phyloP scores from a whole-genome alignment of 2,329 filamentous ascomycete species.

The Davidsoniella australis region DNA sequence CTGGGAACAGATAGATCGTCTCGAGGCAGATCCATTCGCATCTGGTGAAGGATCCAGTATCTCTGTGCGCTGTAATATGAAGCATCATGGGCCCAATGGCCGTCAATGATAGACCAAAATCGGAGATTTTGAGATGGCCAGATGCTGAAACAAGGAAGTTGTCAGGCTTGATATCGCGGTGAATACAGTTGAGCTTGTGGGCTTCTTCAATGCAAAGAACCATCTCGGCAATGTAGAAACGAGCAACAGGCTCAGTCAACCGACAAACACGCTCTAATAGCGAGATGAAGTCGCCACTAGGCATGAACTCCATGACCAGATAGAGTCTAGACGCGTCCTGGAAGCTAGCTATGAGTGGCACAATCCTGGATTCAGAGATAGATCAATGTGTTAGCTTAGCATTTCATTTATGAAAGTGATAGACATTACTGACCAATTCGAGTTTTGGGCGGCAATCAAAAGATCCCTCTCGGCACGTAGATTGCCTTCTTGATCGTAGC shows the following conservation, averaged over 20 bases:
- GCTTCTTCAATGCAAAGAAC: conserved; percentile 86
- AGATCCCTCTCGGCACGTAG: conserved; percentile 83
- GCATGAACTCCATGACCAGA: conserved; percentile 96
- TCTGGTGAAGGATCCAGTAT: conserved; percentile 57
- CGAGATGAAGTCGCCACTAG: conserved; percentile 84
- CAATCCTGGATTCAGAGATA: conserved; percentile 38
- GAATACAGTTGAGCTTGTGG: conserved; percentile 76
- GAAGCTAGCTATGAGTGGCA: conserved; percentile 75
- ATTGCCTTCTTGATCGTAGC: conserved; percentile 82
- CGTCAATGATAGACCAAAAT: conserved; percentile 89
- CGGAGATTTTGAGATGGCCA: conserved; percentile 86
- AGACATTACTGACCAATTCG: conserved; percentile 42
- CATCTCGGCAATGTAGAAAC: conserved; percentile 91
- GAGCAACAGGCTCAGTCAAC: conserved; percentile 59
- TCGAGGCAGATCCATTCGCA: conserved; percentile 57
- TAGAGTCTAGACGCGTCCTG: conserved; percentile 75
- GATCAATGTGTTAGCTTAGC: neutral
- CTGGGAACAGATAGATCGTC: conserved; percentile 25
- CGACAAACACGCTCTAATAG: conserved; percentile 72
- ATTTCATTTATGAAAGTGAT: neutral
- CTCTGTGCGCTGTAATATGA: conserved; percentile 72
- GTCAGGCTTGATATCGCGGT: conserved; percentile 91
- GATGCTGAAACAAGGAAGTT: conserved; percentile 84
- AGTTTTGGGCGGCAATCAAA: conserved; percentile 74
- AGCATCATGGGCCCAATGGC: conserved; percentile 85